phyloP scores from a whole-genome alignment of 2,329 filamentous ascomycete species.

The Colletotrichum lindemuthianum region DNA sequence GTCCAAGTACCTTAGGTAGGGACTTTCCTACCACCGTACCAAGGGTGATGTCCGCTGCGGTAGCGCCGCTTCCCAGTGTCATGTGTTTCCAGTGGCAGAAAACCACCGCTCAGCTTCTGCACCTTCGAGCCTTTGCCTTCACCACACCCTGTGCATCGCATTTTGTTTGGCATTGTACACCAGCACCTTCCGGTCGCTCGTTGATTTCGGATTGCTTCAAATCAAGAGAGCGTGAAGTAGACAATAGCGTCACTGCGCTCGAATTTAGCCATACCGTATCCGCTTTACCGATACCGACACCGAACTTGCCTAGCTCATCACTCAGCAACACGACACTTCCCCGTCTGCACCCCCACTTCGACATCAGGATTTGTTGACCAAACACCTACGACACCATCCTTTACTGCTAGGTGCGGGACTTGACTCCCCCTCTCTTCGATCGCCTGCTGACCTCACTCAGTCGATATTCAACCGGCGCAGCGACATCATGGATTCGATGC shows the following conservation, averaged over 20 bases:
- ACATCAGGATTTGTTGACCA: slow-evolving; percentile 35
- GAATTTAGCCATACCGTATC: too few species aligned
- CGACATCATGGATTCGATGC: slow-evolving; percentile 46
- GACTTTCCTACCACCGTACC: too few species aligned
- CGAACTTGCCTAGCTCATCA: too few species aligned
- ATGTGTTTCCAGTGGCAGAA: slow-evolving; percentile 28
- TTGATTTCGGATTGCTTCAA: slow-evolving; percentile 3
- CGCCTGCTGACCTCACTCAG: slow-evolving; percentile 18
- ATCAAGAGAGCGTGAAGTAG: not conserved
- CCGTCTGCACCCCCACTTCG: slow-evolving; percentile 28
- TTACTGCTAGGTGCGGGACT: slow-evolving; percentile 30
- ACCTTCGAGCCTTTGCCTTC: slow-evolving; percentile 3
- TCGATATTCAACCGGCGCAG: not conserved
- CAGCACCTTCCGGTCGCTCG: slow-evolving; percentile 2
- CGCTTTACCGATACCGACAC: too few species aligned
- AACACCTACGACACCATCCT: slow-evolving; percentile 27
- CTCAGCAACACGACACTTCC: not conserved
- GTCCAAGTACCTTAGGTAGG: too few species aligned
- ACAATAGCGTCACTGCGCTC: too few species aligned
- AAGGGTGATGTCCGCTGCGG: not conserved
- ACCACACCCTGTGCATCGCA: slow-evolving; percentile 18
- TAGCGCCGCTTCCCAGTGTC: slow-evolving; percentile 29
- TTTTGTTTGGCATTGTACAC: slow-evolving; percentile 7
- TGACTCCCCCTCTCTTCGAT: slow-evolving; percentile 5
- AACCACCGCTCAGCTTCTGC: slow-evolving; percentile 8